Evolutionary conservation across 441 rosid species (phyloP).

Genomic region (Kokia cookei): DNA sequence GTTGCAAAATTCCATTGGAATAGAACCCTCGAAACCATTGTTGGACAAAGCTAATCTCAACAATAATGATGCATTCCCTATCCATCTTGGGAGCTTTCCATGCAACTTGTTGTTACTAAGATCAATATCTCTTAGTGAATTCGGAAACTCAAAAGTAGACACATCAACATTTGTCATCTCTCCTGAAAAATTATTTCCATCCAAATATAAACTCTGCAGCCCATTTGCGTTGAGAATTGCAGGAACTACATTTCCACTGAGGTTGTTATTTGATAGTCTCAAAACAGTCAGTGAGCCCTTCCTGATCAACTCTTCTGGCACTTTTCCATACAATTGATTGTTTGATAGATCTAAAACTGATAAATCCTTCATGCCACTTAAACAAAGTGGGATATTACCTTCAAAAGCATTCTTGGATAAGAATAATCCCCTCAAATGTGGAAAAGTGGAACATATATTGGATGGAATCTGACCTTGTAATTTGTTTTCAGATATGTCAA

Average conservation of each 20-base stretch:
- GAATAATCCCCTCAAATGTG: too few relatives aligned
- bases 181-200: conserved; percentile 3
- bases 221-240: not conserved
- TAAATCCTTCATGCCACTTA: not conserved
- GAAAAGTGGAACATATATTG: too few relatives aligned
- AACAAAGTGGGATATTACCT: conserved; percentile 19
- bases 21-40: not conserved
- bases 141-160: not conserved
- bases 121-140: not conserved
- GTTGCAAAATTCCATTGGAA: not conserved
- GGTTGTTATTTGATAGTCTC: not conserved
- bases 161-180: not conserved
- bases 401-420: conserved; percentile 1
- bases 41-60: not conserved
- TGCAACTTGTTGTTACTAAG: not conserved
- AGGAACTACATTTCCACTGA: not conserved
- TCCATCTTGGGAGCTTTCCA: not conserved
- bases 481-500: too few relatives aligned
- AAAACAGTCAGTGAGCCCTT: not conserved
- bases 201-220: not conserved
- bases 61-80: not conserved
- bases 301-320: not conserved
- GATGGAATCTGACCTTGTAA: too few relatives aligned
- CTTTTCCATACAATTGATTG: not conserved
- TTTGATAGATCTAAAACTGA: not conserved